Conservation (phyloP, 805 yeast genomes). For the Schwanniomyces pseudopolymorphus region DNA sequence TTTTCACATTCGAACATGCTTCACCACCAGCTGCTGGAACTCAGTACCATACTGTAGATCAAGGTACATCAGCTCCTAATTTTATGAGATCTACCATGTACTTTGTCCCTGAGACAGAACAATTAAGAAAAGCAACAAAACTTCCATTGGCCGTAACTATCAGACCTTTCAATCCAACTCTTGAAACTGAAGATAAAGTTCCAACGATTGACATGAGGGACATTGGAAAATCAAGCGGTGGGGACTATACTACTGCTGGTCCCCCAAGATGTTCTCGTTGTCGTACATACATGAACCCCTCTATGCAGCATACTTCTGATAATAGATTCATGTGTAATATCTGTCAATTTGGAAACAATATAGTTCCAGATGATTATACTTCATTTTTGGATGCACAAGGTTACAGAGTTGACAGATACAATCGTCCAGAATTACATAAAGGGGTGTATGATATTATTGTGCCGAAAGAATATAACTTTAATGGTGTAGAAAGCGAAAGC, state of each 20-base stretch:
- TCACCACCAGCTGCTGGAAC: conserved; percentile 83
- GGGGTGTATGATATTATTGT: conserved; percentile 88
- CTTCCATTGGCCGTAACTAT: conserved; percentile 81
- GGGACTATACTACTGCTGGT: conserved; percentile 41
- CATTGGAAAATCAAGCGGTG: conserved; percentile 23
- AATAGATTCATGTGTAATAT: conserved; percentile 78
- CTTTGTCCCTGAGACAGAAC: conserved; percentile 74
- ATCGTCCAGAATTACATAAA: conserved; percentile 71
- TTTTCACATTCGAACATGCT: conserved; percentile 72
- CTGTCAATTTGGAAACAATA: conserved; percentile 71
- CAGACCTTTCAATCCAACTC: conserved; percentile 77
- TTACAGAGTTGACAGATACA: conserved; percentile 58
- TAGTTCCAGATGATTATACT: conserved; percentile 64
- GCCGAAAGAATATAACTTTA: conserved; percentile 66
- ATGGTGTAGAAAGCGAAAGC: conserved; percentile 29
- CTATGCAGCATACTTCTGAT: conserved; percentile 64
- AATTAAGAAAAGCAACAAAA: conserved; percentile 63
- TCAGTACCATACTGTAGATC: conserved; percentile 68
- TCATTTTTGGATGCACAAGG: conserved; percentile 61
- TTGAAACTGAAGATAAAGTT: conserved; percentile 51
- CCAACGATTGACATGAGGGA: conserved; percentile 65
- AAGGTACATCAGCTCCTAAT: conserved; percentile 81
- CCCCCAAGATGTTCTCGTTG: conserved; percentile 93
- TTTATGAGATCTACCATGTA: conserved; percentile 78
- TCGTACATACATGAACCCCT: conserved; percentile 85